Percentiles rank a stretch among this genome's conserved stretches.
Conservation (phyloP, 2,329 filamentous ascomycete species). For the Nemania sp. region DNA sequence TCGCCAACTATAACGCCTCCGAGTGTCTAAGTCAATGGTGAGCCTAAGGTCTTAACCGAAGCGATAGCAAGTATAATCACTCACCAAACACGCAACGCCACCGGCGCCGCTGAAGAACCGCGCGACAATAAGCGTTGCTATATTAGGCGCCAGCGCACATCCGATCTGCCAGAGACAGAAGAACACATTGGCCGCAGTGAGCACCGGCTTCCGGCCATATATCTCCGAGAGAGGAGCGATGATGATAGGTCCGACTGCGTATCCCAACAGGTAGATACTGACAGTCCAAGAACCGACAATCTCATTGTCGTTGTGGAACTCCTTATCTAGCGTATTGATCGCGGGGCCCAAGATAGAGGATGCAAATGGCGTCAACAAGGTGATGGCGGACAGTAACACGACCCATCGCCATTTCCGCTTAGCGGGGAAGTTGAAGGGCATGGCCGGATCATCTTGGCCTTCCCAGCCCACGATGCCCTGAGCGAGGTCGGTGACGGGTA, state of each 20-base stretch:
- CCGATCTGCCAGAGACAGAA: constrained; percentile 68
- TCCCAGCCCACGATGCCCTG: constrained; percentile 64
- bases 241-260: constrained; percentile 60
- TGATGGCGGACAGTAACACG: constrained; percentile 60
- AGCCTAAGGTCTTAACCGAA: no score
- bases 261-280: constrained; percentile 64
- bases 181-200: constrained; percentile 59
- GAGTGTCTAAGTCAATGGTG: no score
- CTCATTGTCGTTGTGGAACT: constrained; percentile 48
- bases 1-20: constrained; percentile 60
- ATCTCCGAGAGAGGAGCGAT: constrained; percentile 65
- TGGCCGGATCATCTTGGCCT: constrained; percentile 57
- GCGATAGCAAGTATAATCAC: no score
- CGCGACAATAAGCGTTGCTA: constrained; percentile 61
- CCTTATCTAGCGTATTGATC: constrained; percentile 47
- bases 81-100: constrained; percentile 56
- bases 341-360: constrained; percentile 63
- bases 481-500: constrained; percentile 55
- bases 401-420: constrained; percentile 62
- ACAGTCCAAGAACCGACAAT: constrained; percentile 57
- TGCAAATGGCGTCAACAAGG: constrained; percentile 67
- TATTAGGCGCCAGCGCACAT: constrained; percentile 60
- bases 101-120: constrained; percentile 63
- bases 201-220: constrained; percentile 62
- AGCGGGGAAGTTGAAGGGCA: constrained; percentile 61